Percentiles rank a stretch among this genome's conserved stretches.
Evolutionary conservation across 805 yeast species (phyloP).

Genomic region (Maudiozyma saulgeensis): DNA sequence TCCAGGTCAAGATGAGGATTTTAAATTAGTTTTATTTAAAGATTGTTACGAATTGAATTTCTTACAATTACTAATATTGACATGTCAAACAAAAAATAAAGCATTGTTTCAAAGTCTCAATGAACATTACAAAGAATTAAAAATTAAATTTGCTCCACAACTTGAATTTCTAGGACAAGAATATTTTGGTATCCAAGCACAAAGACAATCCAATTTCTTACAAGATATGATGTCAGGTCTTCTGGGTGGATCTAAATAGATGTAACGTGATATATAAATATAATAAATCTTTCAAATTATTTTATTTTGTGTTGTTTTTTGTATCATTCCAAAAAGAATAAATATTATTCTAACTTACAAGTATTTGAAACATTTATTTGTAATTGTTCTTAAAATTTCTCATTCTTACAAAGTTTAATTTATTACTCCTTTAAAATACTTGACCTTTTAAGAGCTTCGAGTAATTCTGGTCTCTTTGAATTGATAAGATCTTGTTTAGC

Average conservation of each 20-base stretch:
- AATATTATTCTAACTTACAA: not conserved
- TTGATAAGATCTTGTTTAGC: constrained; percentile 50
- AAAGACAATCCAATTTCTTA: constrained; percentile 45
- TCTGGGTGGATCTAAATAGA: constrained; percentile 27
- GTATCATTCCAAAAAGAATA: too few relatives aligned
- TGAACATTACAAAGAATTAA: constrained; percentile 36
- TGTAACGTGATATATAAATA: not conserved
- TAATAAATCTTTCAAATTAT: not conserved
- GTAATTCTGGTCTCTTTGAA: constrained; percentile 58
- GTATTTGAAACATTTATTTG: not conserved
- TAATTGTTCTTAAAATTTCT: not conserved
- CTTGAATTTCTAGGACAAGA: constrained; percentile 50
- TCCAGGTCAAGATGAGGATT: constrained; percentile 23
- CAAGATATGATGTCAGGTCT: constrained; percentile 72
- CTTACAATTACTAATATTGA: constrained; percentile 51
- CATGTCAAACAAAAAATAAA: constrained; percentile 46
- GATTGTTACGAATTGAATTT: constrained; percentile 48
- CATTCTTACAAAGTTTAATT: not conserved
- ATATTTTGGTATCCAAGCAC: constrained; percentile 50
- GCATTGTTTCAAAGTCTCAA: constrained; percentile 47
- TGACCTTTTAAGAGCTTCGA: constrained; percentile 52
- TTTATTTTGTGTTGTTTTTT: too few relatives aligned
- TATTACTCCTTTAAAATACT: constrained; percentile 11
- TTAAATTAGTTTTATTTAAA: constrained; percentile 32
- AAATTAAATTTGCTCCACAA: constrained; percentile 29